phyloP scores from a whole-genome alignment of 108 stramenopile genomes.

The Bacterosira constricta region DNA sequence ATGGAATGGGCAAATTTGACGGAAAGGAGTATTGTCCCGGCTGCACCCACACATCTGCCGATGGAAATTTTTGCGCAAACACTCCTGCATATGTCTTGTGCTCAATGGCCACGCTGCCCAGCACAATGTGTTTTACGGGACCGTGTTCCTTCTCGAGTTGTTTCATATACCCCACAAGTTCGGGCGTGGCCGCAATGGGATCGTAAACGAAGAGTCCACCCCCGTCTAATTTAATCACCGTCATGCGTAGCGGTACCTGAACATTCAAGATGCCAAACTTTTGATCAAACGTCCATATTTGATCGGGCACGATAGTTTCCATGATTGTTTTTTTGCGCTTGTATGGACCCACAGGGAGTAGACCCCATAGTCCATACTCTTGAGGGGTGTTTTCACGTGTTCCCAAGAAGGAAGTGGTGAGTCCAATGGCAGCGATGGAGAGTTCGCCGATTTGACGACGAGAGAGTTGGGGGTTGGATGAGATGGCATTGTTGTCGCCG shows the following conservation, averaged over 20 bases:
- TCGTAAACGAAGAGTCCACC: constrained; percentile 91
- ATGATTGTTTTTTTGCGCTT: constrained; percentile 84
- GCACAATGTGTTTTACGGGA: constrained; percentile 85
- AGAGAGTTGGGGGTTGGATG: constrained; percentile 24
- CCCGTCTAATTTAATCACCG: constrained; percentile 68
- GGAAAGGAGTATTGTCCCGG: constrained; percentile 92
- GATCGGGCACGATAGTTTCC: constrained; percentile 74
- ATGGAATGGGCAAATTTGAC: constrained; percentile 63
- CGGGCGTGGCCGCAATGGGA: constrained; percentile 91
- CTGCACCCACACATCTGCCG: constrained; percentile 80
- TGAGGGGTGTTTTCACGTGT: constrained; percentile 71
- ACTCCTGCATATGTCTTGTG: constrained; percentile 94
- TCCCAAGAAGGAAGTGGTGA: constrained; percentile 64
- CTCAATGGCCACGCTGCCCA: constrained; percentile 91
- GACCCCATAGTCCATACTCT: constrained; percentile 89
- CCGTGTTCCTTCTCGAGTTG: constrained; percentile 72
- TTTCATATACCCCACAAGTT: constrained; percentile 64
- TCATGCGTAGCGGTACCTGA: constrained; percentile 91
- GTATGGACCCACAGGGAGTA: constrained; percentile 92
- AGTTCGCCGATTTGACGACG: constrained; percentile 67
- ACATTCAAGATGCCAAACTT: constrained; percentile 94
- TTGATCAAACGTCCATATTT: constrained; percentile 95
- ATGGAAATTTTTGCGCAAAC: constrained; percentile 86
- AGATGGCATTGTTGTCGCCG: too few relatives aligned
- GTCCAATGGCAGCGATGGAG: constrained; percentile 59